Conservation (phyloP, 257 asterid species). For the Salvia splendens region DNA sequence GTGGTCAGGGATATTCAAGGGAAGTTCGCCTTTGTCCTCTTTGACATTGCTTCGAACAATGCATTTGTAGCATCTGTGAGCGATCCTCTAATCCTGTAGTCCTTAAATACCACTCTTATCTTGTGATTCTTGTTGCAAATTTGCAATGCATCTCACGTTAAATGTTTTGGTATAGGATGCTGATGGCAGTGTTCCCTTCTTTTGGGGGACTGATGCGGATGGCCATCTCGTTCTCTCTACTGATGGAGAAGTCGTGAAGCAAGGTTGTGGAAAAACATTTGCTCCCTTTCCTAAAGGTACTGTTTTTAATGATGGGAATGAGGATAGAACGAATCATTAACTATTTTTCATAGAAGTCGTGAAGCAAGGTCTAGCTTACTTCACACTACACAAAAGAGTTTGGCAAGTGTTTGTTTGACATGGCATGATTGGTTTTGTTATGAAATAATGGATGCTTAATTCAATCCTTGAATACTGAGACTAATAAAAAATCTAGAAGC, state of each 20-base stretch:
- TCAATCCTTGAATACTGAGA: not conserved
- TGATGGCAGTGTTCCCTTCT: slow-evolving; percentile 81
- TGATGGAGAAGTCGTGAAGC: slow-evolving; percentile 73
- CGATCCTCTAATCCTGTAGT: slow-evolving; percentile 18
- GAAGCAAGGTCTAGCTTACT: not conserved
- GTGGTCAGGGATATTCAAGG: slow-evolving; percentile 89
- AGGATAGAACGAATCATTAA: not conserved
- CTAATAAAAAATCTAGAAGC: not conserved
- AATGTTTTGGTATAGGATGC: slow-evolving; percentile 47
- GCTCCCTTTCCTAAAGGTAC: slow-evolving; percentile 96
- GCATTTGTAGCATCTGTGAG: slow-evolving; percentile 78
- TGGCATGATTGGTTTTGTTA: not conserved
- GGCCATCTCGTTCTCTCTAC: slow-evolving; percentile 80
- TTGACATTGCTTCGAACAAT: slow-evolving; percentile 58
- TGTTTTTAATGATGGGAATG: not conserved
- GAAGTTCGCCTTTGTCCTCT: slow-evolving; percentile 77
- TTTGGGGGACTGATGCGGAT: slow-evolving; percentile 90
- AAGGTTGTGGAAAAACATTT: slow-evolving; percentile 86
- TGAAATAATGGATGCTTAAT: not conserved
- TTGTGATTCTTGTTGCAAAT: too few species aligned
- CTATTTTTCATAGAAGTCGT: too few species aligned
- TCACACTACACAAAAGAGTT: not conserved
- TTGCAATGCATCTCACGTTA: not conserved
- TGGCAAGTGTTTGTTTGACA: not conserved
- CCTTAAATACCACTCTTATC: not conserved